phyloP scores from a whole-genome alignment of 2,329 filamentous ascomycete species.

The Exutisphaerella laricina region DNA sequence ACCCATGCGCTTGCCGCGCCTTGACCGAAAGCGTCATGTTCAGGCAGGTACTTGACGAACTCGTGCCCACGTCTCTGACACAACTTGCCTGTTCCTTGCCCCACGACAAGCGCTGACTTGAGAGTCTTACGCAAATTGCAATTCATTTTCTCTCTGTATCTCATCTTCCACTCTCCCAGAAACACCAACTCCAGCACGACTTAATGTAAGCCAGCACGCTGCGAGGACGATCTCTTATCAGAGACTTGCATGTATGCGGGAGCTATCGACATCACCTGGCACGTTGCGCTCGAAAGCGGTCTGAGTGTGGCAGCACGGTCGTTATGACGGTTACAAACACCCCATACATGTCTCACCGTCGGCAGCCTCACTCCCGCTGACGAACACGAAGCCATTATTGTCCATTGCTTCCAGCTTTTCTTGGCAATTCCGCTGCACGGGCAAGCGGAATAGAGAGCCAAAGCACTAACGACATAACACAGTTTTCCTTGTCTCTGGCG shows the following conservation, averaged over 20 bases:
- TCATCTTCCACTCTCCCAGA: too few species aligned
- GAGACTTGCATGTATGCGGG: conserved; percentile 4
- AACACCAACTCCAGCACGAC: background rate
- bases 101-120: too few species aligned
- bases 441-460: conserved; percentile 5
- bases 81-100: too few species aligned
- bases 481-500: conserved; percentile 1
- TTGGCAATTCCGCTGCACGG: background rate
- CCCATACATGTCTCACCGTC: conserved; percentile 7
- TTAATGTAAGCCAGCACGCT: conserved; percentile 4
- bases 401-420: conserved; percentile 3
- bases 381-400: conserved; percentile 4
- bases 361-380: conserved; percentile 5
- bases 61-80: too few species aligned
- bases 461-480: conserved; percentile 5
- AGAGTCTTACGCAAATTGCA: too few species aligned
- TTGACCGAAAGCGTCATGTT: background rate
- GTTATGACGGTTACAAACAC: conserved; percentile 4
- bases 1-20: background rate
- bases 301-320: conserved; percentile 1
- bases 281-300: conserved; percentile 1
- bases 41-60: too few species aligned
- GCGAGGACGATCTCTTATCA: conserved; percentile 2
- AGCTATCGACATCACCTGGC: background rate
- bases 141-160: background rate